Percentiles rank a stretch among this genome's conserved stretches.
phyloP scores from a whole-genome alignment of 2,329 filamentous ascomycete genomes.

The Epichloe coenophiala region DNA sequence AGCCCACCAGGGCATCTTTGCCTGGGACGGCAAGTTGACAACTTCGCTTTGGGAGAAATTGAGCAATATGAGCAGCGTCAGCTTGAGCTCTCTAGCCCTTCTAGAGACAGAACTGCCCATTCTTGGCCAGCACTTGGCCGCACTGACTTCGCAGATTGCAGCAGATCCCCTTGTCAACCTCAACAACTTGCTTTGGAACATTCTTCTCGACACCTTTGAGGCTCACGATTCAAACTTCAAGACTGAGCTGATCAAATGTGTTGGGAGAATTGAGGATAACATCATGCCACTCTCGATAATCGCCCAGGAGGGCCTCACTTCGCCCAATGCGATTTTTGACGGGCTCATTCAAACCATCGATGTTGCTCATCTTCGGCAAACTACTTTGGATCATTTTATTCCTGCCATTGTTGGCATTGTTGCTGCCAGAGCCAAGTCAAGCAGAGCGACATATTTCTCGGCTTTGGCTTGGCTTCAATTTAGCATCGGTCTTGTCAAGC shows the following conservation, averaged over 20 bases:
- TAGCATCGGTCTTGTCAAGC: constrained; percentile 56
- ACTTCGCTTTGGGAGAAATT: constrained; percentile 41
- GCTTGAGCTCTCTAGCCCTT: constrained; percentile 45
- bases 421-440: constrained; percentile 9
- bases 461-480: constrained; percentile 61
- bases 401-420: constrained; percentile 32
- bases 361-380: constrained; percentile 22
- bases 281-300: constrained; percentile 5
- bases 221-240: constrained; percentile 23
- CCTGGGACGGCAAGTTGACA: constrained; percentile 27
- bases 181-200: constrained; percentile 31
- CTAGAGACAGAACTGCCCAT: constrained; percentile 52
- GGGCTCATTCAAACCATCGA: constrained; percentile 14
- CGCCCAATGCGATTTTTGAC: constrained; percentile 9
- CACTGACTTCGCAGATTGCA: constrained; percentile 34
- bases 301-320: constrained; percentile 1
- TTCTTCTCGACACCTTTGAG: constrained; percentile 29
- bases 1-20: constrained; percentile 22
- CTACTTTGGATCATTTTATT: constrained; percentile 29
- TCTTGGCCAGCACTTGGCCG: constrained; percentile 40
- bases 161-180: constrained; percentile 36
- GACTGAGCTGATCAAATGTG: constrained; percentile 14
- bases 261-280: constrained; percentile 13
- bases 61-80: constrained; percentile 35
- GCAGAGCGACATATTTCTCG: constrained; percentile 18